Evolutionary conservation across 495 filamentous ascomycete genomes (phyloP), one percentile per base, ranked within the genome.

Genomic region (Neurospora terricola): DNA sequence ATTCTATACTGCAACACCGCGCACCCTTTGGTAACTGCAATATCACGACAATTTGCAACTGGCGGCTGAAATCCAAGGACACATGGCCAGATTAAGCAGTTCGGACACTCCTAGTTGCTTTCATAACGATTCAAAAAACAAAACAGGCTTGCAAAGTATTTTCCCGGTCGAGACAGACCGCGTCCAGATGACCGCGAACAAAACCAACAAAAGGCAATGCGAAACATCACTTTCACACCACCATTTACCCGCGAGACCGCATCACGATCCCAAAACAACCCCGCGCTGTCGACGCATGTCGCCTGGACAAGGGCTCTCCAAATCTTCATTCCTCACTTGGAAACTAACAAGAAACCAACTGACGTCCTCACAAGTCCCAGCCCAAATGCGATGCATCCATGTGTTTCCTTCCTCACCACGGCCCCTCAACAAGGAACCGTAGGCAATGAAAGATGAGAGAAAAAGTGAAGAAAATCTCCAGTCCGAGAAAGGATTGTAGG

Each of bases 351-450:
- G 39, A 40, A 40, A 40, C 12, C 39, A 16, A 40, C 39, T 40
- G 14, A 5, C 39, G 5, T 34, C 30, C 30, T 34, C 30, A 34
- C 27, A 30, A 30, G 27, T 30, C 27, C 27, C 27, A 30, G 27
- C 27, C 27, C 27, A 34, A 34, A 42, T 0, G 39, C 14, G 7
- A 45, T 45, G 18, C 42, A 45, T 45, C 18, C 45, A 10, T 48
- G 9, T 7, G n/a, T n/a, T 69, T 74, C 74, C 78, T 77, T 78
- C 78, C 72, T 79, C 71, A 74, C 78, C 77, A 78, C 78, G 72
- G 72, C 40, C 73, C 76, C 42, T 5, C 16, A 6, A 7, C 62
- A 59, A 76, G 72, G 72, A 73, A 74, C 34, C 76, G 77, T 77
- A 72, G 76, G 77, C 78, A 79, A 77, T 66, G 78, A 80, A 80